These are phyloP conservation scores for Neurospora crassa DNA, from an alignment of 2,329 filamentous ascomycete genomes.

Conservation along the genomic window DNA sequence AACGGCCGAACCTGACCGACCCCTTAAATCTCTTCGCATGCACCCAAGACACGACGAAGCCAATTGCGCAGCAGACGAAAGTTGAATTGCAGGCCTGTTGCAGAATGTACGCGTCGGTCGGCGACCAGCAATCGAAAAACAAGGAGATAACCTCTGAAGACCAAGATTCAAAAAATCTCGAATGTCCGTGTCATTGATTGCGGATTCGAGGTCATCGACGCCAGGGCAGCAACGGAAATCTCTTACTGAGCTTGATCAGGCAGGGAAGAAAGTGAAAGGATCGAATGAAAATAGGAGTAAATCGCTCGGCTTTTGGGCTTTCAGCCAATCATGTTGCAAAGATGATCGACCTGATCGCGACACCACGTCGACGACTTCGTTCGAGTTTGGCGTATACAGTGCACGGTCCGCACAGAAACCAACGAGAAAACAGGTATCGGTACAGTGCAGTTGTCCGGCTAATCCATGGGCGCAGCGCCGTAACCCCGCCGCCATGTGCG, in stretches of 20 bases:
- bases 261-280: neutral
- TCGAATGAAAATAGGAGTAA: neutral
- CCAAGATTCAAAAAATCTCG: neutral
- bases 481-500: constrained; percentile 12
- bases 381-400: neutral
- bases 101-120: constrained; percentile 1
- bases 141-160: neutral
- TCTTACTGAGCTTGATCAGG: neutral
- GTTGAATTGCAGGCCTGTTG: constrained; percentile 8
- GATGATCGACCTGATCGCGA: neutral
- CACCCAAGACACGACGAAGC: constrained; percentile 5
- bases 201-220: neutral
- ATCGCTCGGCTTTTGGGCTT: neutral
- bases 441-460: neutral
- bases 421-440: neutral
- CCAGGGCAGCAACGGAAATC: neutral
- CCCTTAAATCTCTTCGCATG: neutral
- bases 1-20: constrained; percentile 6
- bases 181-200: neutral
- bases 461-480: constrained; percentile 4
- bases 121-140: neutral
- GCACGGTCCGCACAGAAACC: neutral
- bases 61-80: constrained; percentile 1
- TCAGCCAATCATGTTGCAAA: neutral
- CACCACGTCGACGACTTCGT: too few species aligned